Base-by-base conservation (phyloP, 495 filamentous ascomycete species). In the Annulohypoxylon stygium region DNA sequence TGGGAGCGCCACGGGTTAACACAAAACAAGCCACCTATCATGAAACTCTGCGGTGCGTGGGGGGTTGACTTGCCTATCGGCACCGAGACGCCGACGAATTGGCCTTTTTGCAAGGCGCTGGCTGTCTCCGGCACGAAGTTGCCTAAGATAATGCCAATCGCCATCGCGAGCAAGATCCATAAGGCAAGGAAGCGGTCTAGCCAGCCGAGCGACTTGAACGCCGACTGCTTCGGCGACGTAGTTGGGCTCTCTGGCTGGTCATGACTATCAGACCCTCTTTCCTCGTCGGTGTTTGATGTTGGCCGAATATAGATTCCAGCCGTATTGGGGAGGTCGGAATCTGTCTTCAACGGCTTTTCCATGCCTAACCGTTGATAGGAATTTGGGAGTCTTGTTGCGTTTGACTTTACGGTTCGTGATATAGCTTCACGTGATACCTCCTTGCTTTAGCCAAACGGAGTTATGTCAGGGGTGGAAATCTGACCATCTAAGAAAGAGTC, bases 101-200 rank as follows among this genome's bases (percentile, higher is more conserved):
- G 86, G 0, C 93, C 93, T 61, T 86, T 87, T 67, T 95, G 88
- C 43, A 96, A 82, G 11, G 88, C 87, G 1, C 83, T 85, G 0
- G 86, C 90, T 0, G 87, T 88, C 23, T 81, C 81, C 0, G 88
- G 85, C 3, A 93, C 93, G 68, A 94, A 93, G 78, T 94, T 95
- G 9, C 92, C 93, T 1, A 97, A 81, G 5, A 95, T 84, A 65
- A 96, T 90, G 14, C 93, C 94, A 41, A 94, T 80, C 0, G 86
- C 85, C 91, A 97, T 97, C 26, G 93, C 93, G 6, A 96, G 88
- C 43, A 97, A 86, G 76, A 97, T 96, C 93, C 94, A 96, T 5
- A 94, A 11, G 4, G 91, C 93, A 0, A 95, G 90, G 79, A 93
- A 91, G 14, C 90, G 88, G 78, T 96, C 92, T 12, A 96, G 86